phyloP scores from a whole-genome alignment of 164 flowering plant genomes.

The Hamamelis virginiana region DNA sequence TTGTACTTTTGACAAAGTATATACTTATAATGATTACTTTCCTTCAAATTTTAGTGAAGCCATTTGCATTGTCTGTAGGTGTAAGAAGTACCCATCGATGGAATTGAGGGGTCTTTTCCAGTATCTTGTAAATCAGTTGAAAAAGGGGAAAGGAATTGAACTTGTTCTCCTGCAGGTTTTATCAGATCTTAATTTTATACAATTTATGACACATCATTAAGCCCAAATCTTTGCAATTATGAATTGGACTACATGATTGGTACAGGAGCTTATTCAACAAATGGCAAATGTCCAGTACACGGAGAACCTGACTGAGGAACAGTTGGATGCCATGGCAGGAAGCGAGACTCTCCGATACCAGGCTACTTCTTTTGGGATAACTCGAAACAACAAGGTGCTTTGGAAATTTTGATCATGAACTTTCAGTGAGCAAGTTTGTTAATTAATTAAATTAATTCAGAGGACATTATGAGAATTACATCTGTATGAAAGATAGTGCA shows the following conservation, averaged over 20 bases:
- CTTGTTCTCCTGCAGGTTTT: slow-evolving; percentile 94
- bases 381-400: slow-evolving; percentile 88
- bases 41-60: neutral
- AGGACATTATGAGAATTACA: no score
- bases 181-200: neutral
- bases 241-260: slow-evolving; percentile 12
- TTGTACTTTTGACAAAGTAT: neutral
- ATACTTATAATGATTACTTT: neutral
- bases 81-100: slow-evolving; percentile 99
- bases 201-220: neutral
- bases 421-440: no score
- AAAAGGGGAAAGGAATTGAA: slow-evolving; percentile 91
- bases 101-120: slow-evolving; percentile 98
- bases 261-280: slow-evolving; percentile 96
- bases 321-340: slow-evolving; percentile 99
- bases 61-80: slow-evolving; percentile 43
- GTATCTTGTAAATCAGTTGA: slow-evolving; percentile 94
- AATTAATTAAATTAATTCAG: no score
- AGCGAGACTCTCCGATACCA: slow-evolving; percentile 96
- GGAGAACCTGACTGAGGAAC: slow-evolving; percentile 97
- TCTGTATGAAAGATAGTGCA: no score
- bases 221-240: neutral
- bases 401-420: neutral
- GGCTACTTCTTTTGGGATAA: slow-evolving; percentile 91
- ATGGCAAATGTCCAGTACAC: slow-evolving; percentile 99